Evolutionary conservation across 2,329 filamentous ascomycete genomes (phyloP).

Genomic region (Lecanicillium sp.): DNA sequence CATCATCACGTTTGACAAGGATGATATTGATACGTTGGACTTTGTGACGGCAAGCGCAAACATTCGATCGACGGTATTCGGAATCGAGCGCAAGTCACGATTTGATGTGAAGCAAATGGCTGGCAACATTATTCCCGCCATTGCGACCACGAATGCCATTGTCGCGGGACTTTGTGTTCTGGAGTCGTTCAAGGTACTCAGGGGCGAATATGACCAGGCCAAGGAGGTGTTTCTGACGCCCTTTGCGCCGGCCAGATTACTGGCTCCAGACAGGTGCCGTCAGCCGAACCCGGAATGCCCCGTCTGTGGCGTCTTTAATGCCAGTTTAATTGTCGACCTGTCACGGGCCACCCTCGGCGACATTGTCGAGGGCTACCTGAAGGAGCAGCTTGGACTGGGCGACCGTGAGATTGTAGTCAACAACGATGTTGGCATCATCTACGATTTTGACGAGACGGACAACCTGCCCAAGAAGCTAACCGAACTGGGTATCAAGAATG

Average conservation of each 20-base stretch:
- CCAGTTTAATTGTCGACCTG: constrained; percentile 61
- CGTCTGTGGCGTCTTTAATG: constrained; percentile 72
- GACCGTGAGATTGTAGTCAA: constrained; percentile 73
- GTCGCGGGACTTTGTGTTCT: constrained; percentile 88
- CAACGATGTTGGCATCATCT: constrained; percentile 71
- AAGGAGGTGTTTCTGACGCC: constrained; percentile 83
- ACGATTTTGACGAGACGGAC: constrained; percentile 83
- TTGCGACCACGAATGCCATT: constrained; percentile 96
- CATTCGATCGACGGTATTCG: constrained; percentile 81
- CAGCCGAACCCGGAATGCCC: constrained; percentile 75
- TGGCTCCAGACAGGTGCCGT: constrained; percentile 51
- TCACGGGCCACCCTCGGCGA: constrained; percentile 69
- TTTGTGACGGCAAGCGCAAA: constrained; percentile 91
- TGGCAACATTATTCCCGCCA: constrained; percentile 97
- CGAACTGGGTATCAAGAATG: constrained; percentile 69
- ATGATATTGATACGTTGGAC: constrained; percentile 89
- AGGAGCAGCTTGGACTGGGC: constrained; percentile 65
- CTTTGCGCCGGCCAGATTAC: constrained; percentile 50
- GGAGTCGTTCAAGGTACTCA: constrained; percentile 86
- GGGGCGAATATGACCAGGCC: constrained; percentile 60
- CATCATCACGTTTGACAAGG: constrained; percentile 87
- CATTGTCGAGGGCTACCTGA: constrained; percentile 69
- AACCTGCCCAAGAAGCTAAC: constrained; percentile 74
- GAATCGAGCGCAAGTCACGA: constrained; percentile 79
- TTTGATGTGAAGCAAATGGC: constrained; percentile 99